Conservation (phyloP, 768 basidiomycete genomes). For the Mycena metata region DNA sequence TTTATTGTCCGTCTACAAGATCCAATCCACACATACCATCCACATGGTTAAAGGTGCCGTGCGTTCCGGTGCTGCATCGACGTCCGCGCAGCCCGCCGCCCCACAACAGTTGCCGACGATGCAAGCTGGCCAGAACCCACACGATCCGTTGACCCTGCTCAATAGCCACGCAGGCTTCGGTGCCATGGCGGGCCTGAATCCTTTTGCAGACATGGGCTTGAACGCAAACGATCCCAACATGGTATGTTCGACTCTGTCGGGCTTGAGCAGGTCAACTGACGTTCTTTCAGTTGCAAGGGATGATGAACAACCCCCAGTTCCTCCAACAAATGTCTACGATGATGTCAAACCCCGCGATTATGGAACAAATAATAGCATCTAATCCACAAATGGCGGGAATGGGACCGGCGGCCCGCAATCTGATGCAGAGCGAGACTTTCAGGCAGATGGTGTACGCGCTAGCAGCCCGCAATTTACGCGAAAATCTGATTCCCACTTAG, state of each 20-base stretch:
- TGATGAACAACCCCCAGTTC: constrained; percentile 90
- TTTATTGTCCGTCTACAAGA: constrained; percentile 86
- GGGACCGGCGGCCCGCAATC: constrained; percentile 84
- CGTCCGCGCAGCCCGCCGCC: constrained; percentile 55
- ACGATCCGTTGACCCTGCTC: constrained; percentile 87
- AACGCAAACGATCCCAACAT: constrained; percentile 96
- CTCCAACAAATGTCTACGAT: constrained; percentile 88
- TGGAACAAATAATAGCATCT: constrained; percentile 87
- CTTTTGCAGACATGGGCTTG: constrained; percentile 91
- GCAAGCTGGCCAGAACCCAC: constrained; percentile 92
- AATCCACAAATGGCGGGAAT: constrained; percentile 84
- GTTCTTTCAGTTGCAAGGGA: constrained; percentile 73
- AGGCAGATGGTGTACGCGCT: constrained; percentile 77
- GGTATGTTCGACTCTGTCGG: constrained; percentile 60
- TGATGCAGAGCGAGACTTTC: constrained; percentile 84
- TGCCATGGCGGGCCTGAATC: constrained; percentile 88
- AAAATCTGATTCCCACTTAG: constrained; percentile 47
- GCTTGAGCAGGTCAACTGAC: constrained; percentile 16
- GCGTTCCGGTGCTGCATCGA: constrained; percentile 59
- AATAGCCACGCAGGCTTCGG: constrained; percentile 86
- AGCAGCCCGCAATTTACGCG: not conserved
- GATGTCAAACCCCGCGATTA: constrained; percentile 89
- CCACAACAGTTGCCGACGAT: constrained; percentile 83
- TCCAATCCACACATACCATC: constrained; percentile 88
- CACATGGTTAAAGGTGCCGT: constrained; percentile 94